Evolutionary conservation across 371 early-diverging fungal genomes (phyloP), one percentile per base, ranked within the genome.

Genomic region (Dichotomocladium elegans): DNA sequence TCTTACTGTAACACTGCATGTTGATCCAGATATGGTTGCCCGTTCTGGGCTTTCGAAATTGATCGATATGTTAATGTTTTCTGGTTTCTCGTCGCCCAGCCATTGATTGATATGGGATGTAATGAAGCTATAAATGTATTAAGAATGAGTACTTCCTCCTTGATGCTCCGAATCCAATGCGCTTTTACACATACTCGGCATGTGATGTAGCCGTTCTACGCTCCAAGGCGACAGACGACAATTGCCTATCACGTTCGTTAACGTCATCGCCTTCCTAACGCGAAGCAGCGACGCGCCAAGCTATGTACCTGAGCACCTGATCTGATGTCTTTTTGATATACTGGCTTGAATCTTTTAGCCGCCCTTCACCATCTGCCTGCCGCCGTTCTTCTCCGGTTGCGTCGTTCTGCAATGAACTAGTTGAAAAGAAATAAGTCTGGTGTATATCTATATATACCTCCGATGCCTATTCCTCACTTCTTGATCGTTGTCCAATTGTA

Each of bases 1-100:
- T 27, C 46, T 47, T 63, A 74, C 74, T 40, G 61, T 65, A 12
- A 70, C 46, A 17, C 55, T 51, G 45, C 74, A 74, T 12, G 60
- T 57, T 26, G 70, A 63, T 12, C 74, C 74, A 30, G 66, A 30
- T 5, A 68, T 40, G 9, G 70, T 63, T 4, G 30, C 30, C 11
- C 41, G 53, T 41, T 74, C 74, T 19, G 60, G 56, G 6, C 44
- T 29, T 3, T 42, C 35, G n/a, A 63, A 61, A 3, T 28, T 12
- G 1, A 70, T 47, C 3, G 45, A 41, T 7, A 70, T 37, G 40
- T 52, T 37, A 19, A 55, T 35, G 33, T 61, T 12, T 1, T 21
- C 25, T 10, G 64, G 55, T 33, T 72, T 72, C 27, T 68, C 65
- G 5, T 62, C 30, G 17, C 49, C 41, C 26, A 66, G 37, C 72